phyloP scores from a whole-genome alignment of 805 yeast species.

The Ascoidea rubescens region DNA sequence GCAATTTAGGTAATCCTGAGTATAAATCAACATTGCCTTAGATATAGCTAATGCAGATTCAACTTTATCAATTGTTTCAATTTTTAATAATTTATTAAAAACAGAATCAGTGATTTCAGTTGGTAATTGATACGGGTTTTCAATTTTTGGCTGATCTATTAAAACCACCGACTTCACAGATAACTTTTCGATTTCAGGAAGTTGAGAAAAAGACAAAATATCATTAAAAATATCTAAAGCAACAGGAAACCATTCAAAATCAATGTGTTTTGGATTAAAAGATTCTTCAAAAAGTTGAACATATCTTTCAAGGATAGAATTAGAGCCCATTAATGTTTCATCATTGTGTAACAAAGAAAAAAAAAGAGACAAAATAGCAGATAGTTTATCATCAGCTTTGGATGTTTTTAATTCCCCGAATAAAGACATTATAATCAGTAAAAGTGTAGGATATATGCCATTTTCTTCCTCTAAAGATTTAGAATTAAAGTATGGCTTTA shows the following conservation, averaged over 20 bases:
- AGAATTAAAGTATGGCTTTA: neutral
- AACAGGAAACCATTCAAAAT: constrained; percentile 40
- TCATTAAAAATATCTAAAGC: neutral
- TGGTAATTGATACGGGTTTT: neutral
- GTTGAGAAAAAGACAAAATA: neutral
- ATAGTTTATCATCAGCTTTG: constrained; percentile 12
- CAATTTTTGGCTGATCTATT: neutral
- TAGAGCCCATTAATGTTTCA: constrained; percentile 21
- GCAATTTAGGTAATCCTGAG: constrained; percentile 29
- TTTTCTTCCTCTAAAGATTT: constrained; percentile 10
- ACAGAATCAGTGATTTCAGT: neutral
- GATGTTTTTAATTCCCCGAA: neutral
- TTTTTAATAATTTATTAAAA: constrained; percentile 1
- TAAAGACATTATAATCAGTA: neutral
- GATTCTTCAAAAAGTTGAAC: constrained; percentile 22
- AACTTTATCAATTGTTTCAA: constrained; percentile 26
- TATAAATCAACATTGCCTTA: constrained; percentile 39
- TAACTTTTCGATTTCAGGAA: neutral
- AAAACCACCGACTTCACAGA: neutral
- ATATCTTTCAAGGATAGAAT: constrained; percentile 21
- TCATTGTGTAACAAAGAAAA: constrained; percentile 27
- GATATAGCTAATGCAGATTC: constrained; percentile 38
- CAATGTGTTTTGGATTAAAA: constrained; percentile 23
- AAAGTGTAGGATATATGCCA: constrained; percentile 23
- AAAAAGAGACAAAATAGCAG: constrained; percentile 28